phyloP scores from a whole-genome alignment of 768 basidiomycete genomes.

The Kwoniella sp. region DNA sequence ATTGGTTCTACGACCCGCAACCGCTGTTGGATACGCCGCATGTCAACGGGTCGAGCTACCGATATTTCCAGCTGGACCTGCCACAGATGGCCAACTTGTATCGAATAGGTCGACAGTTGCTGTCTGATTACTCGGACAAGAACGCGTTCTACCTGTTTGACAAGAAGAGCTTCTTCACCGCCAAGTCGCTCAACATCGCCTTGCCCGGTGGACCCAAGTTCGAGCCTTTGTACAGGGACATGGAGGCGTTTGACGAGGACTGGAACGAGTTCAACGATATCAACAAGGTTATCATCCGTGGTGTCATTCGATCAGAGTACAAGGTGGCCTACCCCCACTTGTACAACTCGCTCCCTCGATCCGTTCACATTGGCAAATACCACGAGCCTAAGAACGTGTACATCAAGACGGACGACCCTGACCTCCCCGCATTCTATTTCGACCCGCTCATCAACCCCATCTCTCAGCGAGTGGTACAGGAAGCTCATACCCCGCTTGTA shows the following conservation, averaged over 20 bases:
- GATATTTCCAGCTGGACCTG: constrained; percentile 87
- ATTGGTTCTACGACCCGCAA: constrained; percentile 99
- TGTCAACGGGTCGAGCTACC: constrained; percentile 91
- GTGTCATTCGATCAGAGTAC: constrained; percentile 97
- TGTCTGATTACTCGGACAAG: constrained; percentile 87
- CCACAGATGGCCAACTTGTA: constrained; percentile 96
- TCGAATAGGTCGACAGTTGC: constrained; percentile 86
- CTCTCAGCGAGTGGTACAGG: constrained; percentile 78
- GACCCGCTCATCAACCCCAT: constrained; percentile 98
- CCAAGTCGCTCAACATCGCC: constrained; percentile 64
- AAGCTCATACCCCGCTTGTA: constrained; percentile 79
- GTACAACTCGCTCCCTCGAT: constrained; percentile 95
- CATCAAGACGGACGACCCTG: constrained; percentile 98
- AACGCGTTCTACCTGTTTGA: constrained; percentile 95
- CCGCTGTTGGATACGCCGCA: constrained; percentile 85
- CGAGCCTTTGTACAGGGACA: constrained; percentile 91
- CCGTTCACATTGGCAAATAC: constrained; percentile 82
- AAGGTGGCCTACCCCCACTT: constrained; percentile 98
- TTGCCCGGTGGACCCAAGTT: constrained; percentile 94
- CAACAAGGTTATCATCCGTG: constrained; percentile 98
- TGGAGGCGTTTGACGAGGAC: constrained; percentile 97
- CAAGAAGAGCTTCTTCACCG: constrained; percentile 96
- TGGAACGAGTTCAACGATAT: constrained; percentile 99
- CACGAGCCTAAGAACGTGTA: constrained; percentile 96
- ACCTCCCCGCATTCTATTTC: constrained; percentile 98